These are phyloP conservation scores for Tylopilus vinaceipallidus DNA, from an alignment of 768 basidiomycete genomes.

Conservation along the genomic window DNA sequence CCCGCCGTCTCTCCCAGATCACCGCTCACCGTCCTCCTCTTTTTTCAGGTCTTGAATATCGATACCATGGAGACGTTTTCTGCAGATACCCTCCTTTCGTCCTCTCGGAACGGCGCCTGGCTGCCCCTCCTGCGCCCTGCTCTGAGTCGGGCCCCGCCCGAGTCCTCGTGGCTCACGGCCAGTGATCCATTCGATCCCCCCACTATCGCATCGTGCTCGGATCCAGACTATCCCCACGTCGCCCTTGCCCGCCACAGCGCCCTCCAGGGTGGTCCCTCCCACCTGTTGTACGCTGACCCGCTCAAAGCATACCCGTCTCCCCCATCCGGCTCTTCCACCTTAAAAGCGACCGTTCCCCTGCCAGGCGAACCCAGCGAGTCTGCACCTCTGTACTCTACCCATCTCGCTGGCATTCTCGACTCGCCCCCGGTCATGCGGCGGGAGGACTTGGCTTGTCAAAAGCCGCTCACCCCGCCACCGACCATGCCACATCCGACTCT, in stretches of 20 bases:
- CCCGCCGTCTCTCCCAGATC: background rate
- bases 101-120: constrained; percentile 15
- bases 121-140: constrained; percentile 12
- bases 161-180: constrained; percentile 16
- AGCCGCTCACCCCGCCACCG: constrained; percentile 42
- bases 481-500: constrained; percentile 39
- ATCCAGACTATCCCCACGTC: constrained; percentile 13
- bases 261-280: constrained; percentile 7
- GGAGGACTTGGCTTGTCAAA: constrained; percentile 27
- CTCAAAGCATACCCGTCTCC: constrained; percentile 28
- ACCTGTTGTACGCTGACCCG: constrained; percentile 20
- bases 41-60: constrained; percentile 33
- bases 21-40: background rate
- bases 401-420: constrained; percentile 33
- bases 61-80: constrained; percentile 33
- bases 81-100: constrained; percentile 28
- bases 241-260: constrained; percentile 17
- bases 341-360: constrained; percentile 23
- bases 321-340: constrained; percentile 26
- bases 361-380: constrained; percentile 27
- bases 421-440: constrained; percentile 35
- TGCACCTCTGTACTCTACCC: constrained; percentile 22
- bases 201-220: constrained; percentile 20
- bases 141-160: constrained; percentile 15
- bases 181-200: constrained; percentile 24